Conservation (phyloP, 1,139 yeast species). For the Groenewaldozyma auringiensis region DNA sequence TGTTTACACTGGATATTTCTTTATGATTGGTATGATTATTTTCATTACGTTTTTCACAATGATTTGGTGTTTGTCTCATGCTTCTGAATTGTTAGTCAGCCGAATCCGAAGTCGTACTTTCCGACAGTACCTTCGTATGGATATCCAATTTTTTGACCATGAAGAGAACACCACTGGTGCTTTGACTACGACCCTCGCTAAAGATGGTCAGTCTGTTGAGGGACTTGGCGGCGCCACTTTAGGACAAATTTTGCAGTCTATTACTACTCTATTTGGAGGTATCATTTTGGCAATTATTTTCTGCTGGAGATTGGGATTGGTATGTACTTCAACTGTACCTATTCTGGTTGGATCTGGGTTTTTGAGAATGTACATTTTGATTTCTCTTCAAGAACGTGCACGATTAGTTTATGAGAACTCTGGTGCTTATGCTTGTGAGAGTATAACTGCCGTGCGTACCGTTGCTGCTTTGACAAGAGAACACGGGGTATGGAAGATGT, state of each 20-base stretch:
- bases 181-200: constrained; percentile 68
- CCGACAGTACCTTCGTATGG: constrained; percentile 50
- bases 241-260: constrained; percentile 65
- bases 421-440: constrained; percentile 33
- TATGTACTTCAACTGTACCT: constrained; percentile 57
- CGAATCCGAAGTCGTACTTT: constrained; percentile 28
- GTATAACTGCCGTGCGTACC: constrained; percentile 31
- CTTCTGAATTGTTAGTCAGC: constrained; percentile 28
- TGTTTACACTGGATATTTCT: constrained; percentile 32
- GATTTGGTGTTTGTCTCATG: constrained; percentile 26
- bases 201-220: constrained; percentile 78
- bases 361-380: constrained; percentile 74
- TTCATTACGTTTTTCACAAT: constrained; percentile 27
- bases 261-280: constrained; percentile 66
- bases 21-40: constrained; percentile 35
- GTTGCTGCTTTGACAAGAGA: constrained; percentile 34
- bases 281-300: constrained; percentile 61
- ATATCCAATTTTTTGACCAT: constrained; percentile 74
- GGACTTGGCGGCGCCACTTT: constrained; percentile 83
- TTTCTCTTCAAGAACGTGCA: constrained; percentile 51
- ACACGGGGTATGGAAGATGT: constrained; percentile 27
- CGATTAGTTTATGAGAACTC: constrained; percentile 34
- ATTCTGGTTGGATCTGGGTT: constrained; percentile 64
- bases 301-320: constrained; percentile 57
- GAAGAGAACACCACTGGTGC: constrained; percentile 60